A percentile compares a stretch with the other conserved stretches of the same genome.
phyloP scores from a whole-genome alignment of 331 rosid species.

The Dryas integrifolia region DNA sequence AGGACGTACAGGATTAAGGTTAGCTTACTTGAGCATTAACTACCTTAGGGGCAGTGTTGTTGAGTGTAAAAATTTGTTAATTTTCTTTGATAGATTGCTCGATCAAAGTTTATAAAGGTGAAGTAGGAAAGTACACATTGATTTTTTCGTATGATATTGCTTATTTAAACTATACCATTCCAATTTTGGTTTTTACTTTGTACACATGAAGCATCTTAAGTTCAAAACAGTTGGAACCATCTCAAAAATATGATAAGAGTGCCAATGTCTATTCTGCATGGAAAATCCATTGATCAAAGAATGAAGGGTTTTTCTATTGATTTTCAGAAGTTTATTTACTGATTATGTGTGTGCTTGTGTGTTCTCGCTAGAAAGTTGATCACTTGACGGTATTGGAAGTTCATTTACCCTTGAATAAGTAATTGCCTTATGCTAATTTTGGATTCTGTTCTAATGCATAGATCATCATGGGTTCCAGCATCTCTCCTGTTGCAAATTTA shows the following conservation, averaged over 20 bases:
- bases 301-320: neutral
- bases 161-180: neutral
- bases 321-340: neutral
- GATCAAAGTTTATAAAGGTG: neutral
- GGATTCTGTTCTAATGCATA: neutral
- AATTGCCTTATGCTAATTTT: neutral
- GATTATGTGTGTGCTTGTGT: neutral
- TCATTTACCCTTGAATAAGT: neutral
- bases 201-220: neutral
- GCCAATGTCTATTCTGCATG: neutral
- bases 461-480: neutral
- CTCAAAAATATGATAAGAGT: neutral
- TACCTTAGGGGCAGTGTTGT: neutral
- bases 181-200: neutral
- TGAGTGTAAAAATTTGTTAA: neutral
- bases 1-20: slow-evolving; percentile 94
- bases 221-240: neutral
- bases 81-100: neutral
- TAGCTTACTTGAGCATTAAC: slow-evolving; percentile 15
- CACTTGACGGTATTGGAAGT: neutral
- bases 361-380: neutral
- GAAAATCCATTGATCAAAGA: neutral
- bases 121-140: neutral
- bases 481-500: neutral
- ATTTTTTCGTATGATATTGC: neutral